A percentile compares a stretch with the other conserved stretches of the same genome.
These are phyloP conservation scores for Penicillium sp. DNA, from an alignment of 2,329 filamentous ascomycete genomes.

Conservation along the genomic window DNA sequence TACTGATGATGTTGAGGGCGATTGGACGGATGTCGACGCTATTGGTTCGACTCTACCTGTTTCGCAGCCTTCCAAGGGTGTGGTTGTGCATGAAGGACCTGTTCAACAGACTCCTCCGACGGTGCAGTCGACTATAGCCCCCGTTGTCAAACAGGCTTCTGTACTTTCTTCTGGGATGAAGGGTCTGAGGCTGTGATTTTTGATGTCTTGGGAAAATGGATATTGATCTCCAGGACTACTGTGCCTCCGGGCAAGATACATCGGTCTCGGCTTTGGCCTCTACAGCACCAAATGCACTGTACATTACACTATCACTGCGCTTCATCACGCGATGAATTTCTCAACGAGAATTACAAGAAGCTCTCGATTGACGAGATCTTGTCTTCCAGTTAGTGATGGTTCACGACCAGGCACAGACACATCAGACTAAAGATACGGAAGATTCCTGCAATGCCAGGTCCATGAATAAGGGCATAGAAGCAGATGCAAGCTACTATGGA, in stretches of 20 bases:
- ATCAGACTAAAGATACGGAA: too few relatives aligned
- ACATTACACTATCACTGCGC: background rate
- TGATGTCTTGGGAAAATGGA: constrained; percentile 1
- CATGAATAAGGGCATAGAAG: background rate
- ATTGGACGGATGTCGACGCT: constrained; percentile 7
- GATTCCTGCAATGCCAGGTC: background rate
- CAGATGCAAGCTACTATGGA: background rate
- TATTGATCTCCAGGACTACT: constrained; percentile 9
- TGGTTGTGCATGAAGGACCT: background rate
- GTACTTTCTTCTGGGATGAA: constrained; percentile 1
- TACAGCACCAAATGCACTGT: background rate
- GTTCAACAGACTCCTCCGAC: background rate
- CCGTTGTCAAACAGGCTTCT: background rate
- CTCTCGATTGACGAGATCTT: too few relatives aligned
- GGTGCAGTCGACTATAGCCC: background rate
- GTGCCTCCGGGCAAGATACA: background rate
- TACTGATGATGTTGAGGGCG: background rate
- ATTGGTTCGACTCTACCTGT: constrained; percentile 4
- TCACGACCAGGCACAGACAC: background rate
- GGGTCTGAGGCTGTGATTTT: background rate
- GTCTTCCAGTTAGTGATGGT: background rate
- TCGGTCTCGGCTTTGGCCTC: background rate
- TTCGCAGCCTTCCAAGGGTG: constrained; percentile 2
- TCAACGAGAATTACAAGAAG: background rate
- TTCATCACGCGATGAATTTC: background rate